These are phyloP conservation scores for Mycosphaerelloides madeirae DNA, from an alignment of 2,329 filamentous ascomycete species.

Conservation along the genomic window DNA sequence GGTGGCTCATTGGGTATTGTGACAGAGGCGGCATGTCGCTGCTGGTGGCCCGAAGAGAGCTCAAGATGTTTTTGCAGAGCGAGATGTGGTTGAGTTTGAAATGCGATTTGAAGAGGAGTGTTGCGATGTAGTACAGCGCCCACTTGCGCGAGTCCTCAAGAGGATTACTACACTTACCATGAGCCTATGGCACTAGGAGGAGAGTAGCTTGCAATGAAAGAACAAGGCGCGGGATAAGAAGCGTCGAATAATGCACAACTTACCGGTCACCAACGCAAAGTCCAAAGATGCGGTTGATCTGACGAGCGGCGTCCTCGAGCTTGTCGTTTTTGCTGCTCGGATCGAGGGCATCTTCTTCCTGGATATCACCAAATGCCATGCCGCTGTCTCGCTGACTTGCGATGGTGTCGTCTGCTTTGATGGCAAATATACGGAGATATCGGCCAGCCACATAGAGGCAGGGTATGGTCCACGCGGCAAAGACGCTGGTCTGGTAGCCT, in stretches of 20 bases:
- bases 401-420: constrained; percentile 74
- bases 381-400: constrained; percentile 43
- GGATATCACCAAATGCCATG: constrained; percentile 46
- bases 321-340: constrained; percentile 75
- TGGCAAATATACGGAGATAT: constrained; percentile 81
- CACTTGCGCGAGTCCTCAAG: constrained; percentile 92
- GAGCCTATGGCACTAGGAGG: constrained; percentile 16
- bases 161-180: constrained; percentile 56
- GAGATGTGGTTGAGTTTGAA: constrained; percentile 82
- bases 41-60: constrained; percentile 66
- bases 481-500: constrained; percentile 70
- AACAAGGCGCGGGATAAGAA: not conserved
- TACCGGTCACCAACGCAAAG: constrained; percentile 86
- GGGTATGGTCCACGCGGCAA: constrained; percentile 89
- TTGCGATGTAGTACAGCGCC: constrained; percentile 93
- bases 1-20: constrained; percentile 80
- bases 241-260: constrained; percentile 24
- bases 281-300: constrained; percentile 88
- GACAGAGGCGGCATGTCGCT: constrained; percentile 73
- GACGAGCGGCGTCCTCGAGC: constrained; percentile 82
- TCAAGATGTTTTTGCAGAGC: constrained; percentile 85
- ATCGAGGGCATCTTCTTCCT: constrained; percentile 81
- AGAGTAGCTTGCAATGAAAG: not conserved
- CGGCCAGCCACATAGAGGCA: constrained; percentile 84
- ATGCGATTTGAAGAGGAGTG: constrained; percentile 95